These are phyloP conservation scores for Globisporangium okanoganense DNA, from an alignment of 352 stramenopile species.

Conservation along the genomic window DNA sequence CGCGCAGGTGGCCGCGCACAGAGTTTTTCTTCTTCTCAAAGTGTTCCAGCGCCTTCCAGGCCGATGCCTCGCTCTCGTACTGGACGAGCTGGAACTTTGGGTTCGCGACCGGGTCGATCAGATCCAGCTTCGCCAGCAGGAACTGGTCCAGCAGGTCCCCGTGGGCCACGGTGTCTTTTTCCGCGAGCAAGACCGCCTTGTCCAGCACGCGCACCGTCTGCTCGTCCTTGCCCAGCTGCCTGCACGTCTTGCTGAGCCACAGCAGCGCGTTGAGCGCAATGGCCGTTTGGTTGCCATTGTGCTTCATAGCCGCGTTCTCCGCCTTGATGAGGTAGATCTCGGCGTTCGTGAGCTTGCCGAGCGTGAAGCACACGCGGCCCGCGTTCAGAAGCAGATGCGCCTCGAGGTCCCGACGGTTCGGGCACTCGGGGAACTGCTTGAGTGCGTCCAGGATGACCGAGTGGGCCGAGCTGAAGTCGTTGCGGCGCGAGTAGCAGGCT, in stretches of 20 bases:
- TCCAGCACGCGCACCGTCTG: slow-evolving; percentile 17
- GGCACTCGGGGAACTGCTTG: slow-evolving; percentile 38
- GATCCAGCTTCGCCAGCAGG: slow-evolving; percentile 39
- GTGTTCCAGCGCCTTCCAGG: slow-evolving; percentile 38
- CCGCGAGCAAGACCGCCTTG: slow-evolving; percentile 15
- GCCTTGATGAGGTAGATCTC: slow-evolving; percentile 40
- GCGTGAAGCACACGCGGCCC: slow-evolving; percentile 50
- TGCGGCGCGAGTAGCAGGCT: slow-evolving; percentile 46
- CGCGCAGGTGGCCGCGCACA: slow-evolving; percentile 41
- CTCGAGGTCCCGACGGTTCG: slow-evolving; percentile 35
- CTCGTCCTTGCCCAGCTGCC: slow-evolving; percentile 24
- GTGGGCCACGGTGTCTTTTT: slow-evolving; percentile 23
- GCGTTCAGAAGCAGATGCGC: slow-evolving; percentile 51
- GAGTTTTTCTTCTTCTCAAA: slow-evolving; percentile 40
- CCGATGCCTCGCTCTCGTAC: slow-evolving; percentile 21
- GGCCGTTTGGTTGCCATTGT: slow-evolving; percentile 22
- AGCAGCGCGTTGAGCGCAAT: slow-evolving; percentile 41
- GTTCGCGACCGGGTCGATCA: slow-evolving; percentile 32
- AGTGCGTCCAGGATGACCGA: slow-evolving; percentile 50
- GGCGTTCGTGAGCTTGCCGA: slow-evolving; percentile 43
- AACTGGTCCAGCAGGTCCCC: slow-evolving; percentile 41
- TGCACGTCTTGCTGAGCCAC: slow-evolving; percentile 50
- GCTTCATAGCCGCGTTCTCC: slow-evolving; percentile 23
- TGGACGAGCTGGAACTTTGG: slow-evolving; percentile 12
- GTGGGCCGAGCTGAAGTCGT: slow-evolving; percentile 50